These are phyloP conservation scores for Myxozyma lipomycoides DNA, from an alignment of 805 yeast species.

Conservation along the genomic window DNA sequence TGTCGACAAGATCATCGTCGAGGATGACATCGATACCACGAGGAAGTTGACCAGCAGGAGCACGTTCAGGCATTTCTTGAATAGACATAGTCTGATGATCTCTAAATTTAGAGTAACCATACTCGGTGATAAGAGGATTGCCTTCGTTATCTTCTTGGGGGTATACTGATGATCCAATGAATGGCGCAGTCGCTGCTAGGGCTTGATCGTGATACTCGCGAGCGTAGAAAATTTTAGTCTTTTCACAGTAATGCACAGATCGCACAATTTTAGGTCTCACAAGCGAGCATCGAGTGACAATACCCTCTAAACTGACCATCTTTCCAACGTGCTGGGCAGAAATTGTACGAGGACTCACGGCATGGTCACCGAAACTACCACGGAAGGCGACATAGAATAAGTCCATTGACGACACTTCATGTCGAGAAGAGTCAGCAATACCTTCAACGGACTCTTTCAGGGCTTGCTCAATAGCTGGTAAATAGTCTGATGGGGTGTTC, in stretches of 20 bases:
- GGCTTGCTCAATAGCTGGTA: conserved; percentile 88
- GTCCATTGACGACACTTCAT: conserved; percentile 54
- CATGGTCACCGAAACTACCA: conserved; percentile 88
- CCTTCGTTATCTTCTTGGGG: conserved; percentile 94
- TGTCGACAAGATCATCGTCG: conserved; percentile 92
- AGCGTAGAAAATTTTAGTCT: conserved; percentile 77
- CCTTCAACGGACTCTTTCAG: conserved; percentile 73
- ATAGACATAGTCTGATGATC: conserved; percentile 92
- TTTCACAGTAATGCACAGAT: conserved; percentile 89
- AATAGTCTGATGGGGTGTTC: conserved; percentile 70
- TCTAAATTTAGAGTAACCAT: conserved; percentile 84
- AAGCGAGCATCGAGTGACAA: conserved; percentile 87
- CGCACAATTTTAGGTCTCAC: conserved; percentile 89
- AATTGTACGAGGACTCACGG: conserved; percentile 82
- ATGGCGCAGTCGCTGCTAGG: conserved; percentile 40
- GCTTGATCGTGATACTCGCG: conserved; percentile 92
- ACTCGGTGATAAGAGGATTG: conserved; percentile 81
- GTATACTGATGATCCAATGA: conserved; percentile 61
- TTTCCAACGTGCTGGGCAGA: conserved; percentile 72
- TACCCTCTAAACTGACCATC: conserved; percentile 87
- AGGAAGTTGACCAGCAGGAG: conserved; percentile 97
- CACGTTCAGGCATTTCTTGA: conserved; percentile 96
- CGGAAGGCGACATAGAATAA: conserved; percentile 72
- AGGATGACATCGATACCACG: conserved; percentile 86
- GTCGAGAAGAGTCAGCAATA: conserved; percentile 57